Conservation (phyloP, 2,329 filamentous ascomycete species). For the Penicillium italicum region DNA sequence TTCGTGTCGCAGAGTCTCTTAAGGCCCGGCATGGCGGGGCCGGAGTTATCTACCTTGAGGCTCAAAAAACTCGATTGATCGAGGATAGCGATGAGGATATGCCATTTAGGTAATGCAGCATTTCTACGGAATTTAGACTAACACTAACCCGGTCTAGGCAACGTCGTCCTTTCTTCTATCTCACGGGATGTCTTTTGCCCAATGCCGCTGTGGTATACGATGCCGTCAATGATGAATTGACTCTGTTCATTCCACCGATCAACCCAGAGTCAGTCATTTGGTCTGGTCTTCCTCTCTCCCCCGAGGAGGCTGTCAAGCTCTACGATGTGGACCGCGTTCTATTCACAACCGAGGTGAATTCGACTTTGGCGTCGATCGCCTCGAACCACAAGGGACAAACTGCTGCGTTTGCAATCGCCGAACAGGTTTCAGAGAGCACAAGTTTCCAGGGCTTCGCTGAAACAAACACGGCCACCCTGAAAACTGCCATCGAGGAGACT, state of each 20-base stretch:
- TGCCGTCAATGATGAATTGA: conserved; percentile 67
- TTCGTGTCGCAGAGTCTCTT: conserved; percentile 77
- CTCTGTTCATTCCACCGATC: conserved; percentile 84
- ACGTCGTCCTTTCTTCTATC: conserved; percentile 90
- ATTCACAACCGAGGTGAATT: conserved; percentile 69
- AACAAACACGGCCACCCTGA: conserved; percentile 60
- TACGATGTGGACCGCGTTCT: conserved; percentile 81
- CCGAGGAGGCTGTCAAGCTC: conserved; percentile 67
- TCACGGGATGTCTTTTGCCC: conserved; percentile 77
- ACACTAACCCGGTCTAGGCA: conserved; percentile 54
- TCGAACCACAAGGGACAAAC: conserved; percentile 37
- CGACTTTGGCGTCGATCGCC: conserved; percentile 57
- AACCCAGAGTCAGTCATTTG: conserved; percentile 89
- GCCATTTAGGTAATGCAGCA: conserved; percentile 64
- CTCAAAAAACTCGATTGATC: conserved; percentile 71
- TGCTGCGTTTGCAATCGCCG: conserved; percentile 71
- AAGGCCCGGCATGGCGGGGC: conserved; percentile 58
- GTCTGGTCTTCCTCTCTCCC: conserved; percentile 79
- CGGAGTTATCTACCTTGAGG: conserved; percentile 84
- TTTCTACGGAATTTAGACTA: not conserved
- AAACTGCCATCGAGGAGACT: conserved; percentile 71
- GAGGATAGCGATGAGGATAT: conserved; percentile 85
- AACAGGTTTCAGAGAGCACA: conserved; percentile 69
- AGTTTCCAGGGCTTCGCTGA: conserved; percentile 67
- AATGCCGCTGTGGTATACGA: conserved; percentile 82